Base-by-base conservation (phyloP, 805 yeast genomes). In the Lipomyces sp. region DNA sequence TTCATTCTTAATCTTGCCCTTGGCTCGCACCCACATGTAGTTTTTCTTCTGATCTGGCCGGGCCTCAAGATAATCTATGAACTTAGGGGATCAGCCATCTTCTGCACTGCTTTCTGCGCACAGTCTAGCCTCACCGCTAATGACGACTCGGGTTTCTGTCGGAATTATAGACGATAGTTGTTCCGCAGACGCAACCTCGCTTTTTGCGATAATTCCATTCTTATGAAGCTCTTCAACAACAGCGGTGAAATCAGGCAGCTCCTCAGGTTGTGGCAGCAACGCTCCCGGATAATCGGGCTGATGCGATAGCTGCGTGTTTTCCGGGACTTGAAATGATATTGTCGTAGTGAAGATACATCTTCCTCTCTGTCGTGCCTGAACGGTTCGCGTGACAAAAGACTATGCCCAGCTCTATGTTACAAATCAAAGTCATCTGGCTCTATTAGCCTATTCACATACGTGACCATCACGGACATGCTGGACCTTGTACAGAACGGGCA, bases 401-500 rank as follows among this genome's bases (percentile, higher is more conserved):
- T 69, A 24, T 11, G 11, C 8, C 13, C 35, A 32, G 2, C 4
- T 48, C 57, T 53, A n/a, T 48, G 60, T 13, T 15, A 13, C 13
- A 15, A 29, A 13, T 29, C 15, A 10, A 10, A 15, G 7, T 3
- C 33, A 2, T 30, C 15, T 29, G 32, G 15, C 7, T 15, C n/a
- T 4, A 33, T n/a, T 45, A n/a, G 15, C 18, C n/a, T 6, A 1
- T n/a, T 8, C 8, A 55, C 65, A 29, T 55, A 66, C 69, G 54
- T 80, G 83, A 7, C 87, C 88, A 53, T 84, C 84, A 61, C 85
- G 80, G 32, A 87, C 73, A 54, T 79, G 80, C 24, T 75, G 77
- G 5, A 90, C 92, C 45, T 81, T 78, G 75, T 87, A 90, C 7
- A 77, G 77, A 71, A 87, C 82, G 18, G 84, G 83, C 0, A 77